Evolutionary conservation across 768 basidiomycete genomes (phyloP).

Genomic region (Amanita subjunquillea): DNA sequence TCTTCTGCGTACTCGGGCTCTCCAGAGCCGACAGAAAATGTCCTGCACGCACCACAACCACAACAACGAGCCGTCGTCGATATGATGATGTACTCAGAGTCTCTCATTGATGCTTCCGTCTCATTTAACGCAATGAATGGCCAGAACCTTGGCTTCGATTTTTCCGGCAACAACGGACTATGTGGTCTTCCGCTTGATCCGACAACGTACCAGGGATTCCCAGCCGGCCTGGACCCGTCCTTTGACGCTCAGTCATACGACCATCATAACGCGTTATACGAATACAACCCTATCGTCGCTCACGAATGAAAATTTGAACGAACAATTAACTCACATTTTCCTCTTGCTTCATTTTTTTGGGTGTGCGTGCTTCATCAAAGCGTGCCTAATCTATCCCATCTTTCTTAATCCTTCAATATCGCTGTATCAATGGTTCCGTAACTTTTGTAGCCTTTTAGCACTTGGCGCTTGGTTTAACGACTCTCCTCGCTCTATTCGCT

Average conservation of each 20-base stretch:
- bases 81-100: background rate
- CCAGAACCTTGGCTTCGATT: background rate
- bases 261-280: background rate
- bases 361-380: background rate
- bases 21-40: constrained; percentile 16
- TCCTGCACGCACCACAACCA: constrained; percentile 17
- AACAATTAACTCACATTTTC: too few species aligned
- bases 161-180: background rate
- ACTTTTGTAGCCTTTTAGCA: background rate
- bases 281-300: background rate
- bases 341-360: background rate
- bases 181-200: background rate
- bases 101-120: background rate
- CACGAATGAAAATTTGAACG: constrained; percentile 1
- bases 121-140: background rate
- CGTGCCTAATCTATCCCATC: background rate
- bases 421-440: background rate
- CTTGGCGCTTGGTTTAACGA: background rate
- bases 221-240: background rate
- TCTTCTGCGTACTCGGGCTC: constrained; percentile 36
- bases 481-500: background rate
- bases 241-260: background rate
- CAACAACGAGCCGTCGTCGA: background rate
- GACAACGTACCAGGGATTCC: background rate
- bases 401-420: background rate